These are phyloP conservation scores for Melanomma pulvis-pyrius DNA, from an alignment of 495 filamentous ascomycete genomes.

Conservation along the genomic window DNA sequence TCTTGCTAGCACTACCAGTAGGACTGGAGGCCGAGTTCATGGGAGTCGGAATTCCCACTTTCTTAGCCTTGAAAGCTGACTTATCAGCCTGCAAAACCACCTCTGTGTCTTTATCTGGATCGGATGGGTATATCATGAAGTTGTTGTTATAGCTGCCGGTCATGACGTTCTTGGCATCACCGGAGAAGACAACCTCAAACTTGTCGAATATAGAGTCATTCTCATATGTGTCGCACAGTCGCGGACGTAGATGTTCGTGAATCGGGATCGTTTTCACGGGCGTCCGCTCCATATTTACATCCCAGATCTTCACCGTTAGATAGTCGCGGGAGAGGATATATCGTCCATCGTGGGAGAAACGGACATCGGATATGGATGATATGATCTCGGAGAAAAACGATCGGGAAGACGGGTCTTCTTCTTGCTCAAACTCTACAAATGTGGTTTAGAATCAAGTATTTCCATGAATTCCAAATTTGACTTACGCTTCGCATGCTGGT, in stretches of 20 bases:
- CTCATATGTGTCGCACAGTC: constrained; percentile 97
- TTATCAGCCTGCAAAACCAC: constrained; percentile 98
- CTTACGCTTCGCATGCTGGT: constrained; percentile 93
- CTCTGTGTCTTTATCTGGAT: constrained; percentile 92
- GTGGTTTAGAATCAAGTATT: constrained; percentile 18
- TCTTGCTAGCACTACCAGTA: constrained; percentile 70
- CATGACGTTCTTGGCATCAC: constrained; percentile 98
- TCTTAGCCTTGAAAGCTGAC: constrained; percentile 99
- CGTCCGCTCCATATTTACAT: constrained; percentile 97
- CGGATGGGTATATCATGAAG: constrained; percentile 99
- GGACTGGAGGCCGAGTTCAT: constrained; percentile 80
- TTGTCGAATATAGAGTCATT: constrained; percentile 99
- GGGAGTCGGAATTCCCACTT: constrained; percentile 95
- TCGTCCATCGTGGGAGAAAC: constrained; percentile 92
- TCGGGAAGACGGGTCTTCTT: constrained; percentile 96
- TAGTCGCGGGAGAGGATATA: constrained; percentile 99
- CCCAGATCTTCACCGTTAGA: constrained; percentile 99
- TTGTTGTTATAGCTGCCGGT: constrained; percentile 99
- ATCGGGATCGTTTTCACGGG: constrained; percentile 98
- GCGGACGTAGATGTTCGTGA: constrained; percentile 92
- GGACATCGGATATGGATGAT: constrained; percentile 97
- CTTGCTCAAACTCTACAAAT: constrained; percentile 88
- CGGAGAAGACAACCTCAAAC: constrained; percentile 98
- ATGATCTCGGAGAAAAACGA: constrained; percentile 99
- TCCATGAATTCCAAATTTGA: constrained; percentile 15